Base-by-base conservation (phyloP, 768 basidiomycete species). In the Glaciozyma antarctica region DNA sequence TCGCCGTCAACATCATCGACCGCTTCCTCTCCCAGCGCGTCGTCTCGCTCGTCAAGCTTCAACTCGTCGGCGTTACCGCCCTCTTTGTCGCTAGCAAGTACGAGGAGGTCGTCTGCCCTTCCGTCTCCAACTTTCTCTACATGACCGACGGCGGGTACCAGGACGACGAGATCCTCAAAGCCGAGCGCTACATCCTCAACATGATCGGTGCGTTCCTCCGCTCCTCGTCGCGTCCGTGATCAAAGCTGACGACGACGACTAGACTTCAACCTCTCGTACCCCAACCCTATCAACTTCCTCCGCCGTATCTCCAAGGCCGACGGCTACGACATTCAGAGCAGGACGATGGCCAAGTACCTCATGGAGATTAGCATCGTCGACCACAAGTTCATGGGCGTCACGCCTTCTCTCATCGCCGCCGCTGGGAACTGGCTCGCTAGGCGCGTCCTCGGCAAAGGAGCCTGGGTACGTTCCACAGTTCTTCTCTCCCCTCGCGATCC, bases 261-360 rank as follows among this genome's bases (percentile, higher is more conserved):
- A 41, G 84, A 88, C 34, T 97, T 88, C 84, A 86, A 93, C 75
- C 74, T 95, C 67, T 82, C 85, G 64, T 88, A 85, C 74, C 88
- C 93, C 34, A 90, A 88, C 68, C 90, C 91, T 3, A 85, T 97
- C 78, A 85, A 88, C 68, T 95, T 87, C 81, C 81, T 95, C 48
- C 81, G 92, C 47, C 81, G 92, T 43, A 85, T 89, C 62, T 90
- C 88, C 79, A 97, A 95, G 78, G 93, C 91, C 4, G 93, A 97
- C 72, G 85, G 86, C 62, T 94, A 90, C 76, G 88, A 93, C 71
- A 82, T 88, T 38, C 84, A 89, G 71, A 86, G 86, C 21, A 79
- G 92, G 63, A 92, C 91, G 5, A 81, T 95, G 24, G 90, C 85
- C 44, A 95, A 97, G 76, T 97, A 90, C 77, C 81, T 95, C 59